A percentile compares a stretch with the other conserved stretches of the same genome.
These are phyloP conservation scores for Malania oleifera DNA, from an alignment of 164 flowering plant species.

Conservation along the genomic window DNA sequence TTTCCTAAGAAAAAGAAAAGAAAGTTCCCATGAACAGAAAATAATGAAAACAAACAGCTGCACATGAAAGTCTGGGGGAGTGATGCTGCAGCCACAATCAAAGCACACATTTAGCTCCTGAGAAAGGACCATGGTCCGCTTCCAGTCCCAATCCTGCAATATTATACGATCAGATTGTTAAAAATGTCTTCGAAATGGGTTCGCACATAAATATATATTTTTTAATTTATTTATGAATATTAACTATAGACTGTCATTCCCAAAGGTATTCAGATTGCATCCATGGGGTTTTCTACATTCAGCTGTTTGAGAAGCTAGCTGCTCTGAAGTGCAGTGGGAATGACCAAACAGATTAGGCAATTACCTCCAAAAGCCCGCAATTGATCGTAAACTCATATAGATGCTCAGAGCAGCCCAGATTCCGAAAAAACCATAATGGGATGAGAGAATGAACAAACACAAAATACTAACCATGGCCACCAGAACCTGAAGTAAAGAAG, in stretches of 20 bases:
- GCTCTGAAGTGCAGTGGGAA: no score
- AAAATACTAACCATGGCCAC: slow-evolving; percentile 73
- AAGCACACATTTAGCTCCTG: slow-evolving; percentile 10
- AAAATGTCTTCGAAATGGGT: not conserved
- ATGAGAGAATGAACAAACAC: slow-evolving; percentile 49
- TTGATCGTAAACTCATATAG: slow-evolving; percentile 64
- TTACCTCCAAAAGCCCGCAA: slow-evolving; percentile 86
- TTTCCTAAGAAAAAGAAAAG: no score
- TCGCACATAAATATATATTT: no score
- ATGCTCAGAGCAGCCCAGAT: slow-evolving; percentile 83
- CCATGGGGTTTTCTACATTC: no score
- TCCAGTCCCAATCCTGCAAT: slow-evolving; percentile 60
- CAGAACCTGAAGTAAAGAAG: slow-evolving; percentile 45
- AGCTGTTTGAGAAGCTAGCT: no score
- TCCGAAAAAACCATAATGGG: slow-evolving; percentile 62
- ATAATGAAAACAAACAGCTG: no score
- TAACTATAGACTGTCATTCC: no score
- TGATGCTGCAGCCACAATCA: not conserved
- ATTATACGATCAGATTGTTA: not conserved
- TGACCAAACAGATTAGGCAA: not conserved
- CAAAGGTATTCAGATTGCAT: no score
- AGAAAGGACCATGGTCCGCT: slow-evolving; percentile 66
- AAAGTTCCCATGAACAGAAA: not conserved
- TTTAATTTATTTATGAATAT: no score
- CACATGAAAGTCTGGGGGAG: no score